phyloP scores from a whole-genome alignment of 257 asterid genomes.

The Ballota nigra region DNA sequence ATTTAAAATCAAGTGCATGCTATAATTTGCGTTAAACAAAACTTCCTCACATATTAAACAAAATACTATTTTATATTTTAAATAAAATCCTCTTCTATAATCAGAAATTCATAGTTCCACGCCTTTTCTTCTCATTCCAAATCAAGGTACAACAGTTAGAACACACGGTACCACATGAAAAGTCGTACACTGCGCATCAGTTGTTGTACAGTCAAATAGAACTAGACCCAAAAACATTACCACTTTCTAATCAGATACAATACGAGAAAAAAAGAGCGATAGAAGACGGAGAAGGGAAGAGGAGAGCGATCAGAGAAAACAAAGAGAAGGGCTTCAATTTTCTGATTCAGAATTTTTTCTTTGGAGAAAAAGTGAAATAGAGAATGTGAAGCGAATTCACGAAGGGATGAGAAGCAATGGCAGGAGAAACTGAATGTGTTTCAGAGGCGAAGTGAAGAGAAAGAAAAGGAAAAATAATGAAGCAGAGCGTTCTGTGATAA shows the following conservation, averaged over 20 bases:
- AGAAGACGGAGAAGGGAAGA: conserved; percentile 23
- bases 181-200: conserved; percentile 16
- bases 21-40: no score
- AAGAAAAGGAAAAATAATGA: conserved; percentile 23
- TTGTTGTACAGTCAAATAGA: conserved; percentile 28
- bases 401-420: conserved; percentile 49
- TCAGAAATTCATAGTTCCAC: conserved; percentile 31
- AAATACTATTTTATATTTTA: neutral
- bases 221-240: conserved; percentile 16
- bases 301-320: conserved; percentile 70
- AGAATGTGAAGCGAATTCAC: conserved; percentile 48
- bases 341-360: conserved; percentile 36
- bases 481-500: conserved; percentile 28
- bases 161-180: neutral
- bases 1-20: no score
- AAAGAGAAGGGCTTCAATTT: conserved; percentile 51
- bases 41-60: no score
- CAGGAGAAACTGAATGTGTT: conserved; percentile 50
- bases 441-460: conserved; percentile 44
- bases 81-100: conserved; percentile 7
- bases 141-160: conserved; percentile 11
- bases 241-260: conserved; percentile 45
- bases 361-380: conserved; percentile 20
- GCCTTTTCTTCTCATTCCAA: conserved; percentile 26
- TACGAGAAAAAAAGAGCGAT: conserved; percentile 36